A percentile compares a stretch with the other conserved stretches of the same genome.
Conservation (phyloP, 257 asterid species). For the Nicotiana obtusifolia region DNA sequence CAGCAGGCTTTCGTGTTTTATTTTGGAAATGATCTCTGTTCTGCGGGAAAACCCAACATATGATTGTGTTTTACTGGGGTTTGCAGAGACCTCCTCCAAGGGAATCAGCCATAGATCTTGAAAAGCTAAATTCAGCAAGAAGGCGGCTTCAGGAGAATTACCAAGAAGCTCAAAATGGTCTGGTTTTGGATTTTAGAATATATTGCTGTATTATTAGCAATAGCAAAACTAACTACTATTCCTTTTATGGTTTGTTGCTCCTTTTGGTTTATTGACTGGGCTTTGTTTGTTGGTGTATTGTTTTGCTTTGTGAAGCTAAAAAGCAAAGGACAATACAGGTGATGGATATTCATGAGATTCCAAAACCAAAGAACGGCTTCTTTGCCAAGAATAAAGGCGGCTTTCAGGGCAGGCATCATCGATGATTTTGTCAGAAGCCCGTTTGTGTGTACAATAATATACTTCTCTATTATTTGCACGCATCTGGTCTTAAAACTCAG, state of each 20-base stretch:
- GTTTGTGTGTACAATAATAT: conserved; percentile 17
- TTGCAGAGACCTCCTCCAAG: conserved; percentile 67
- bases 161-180: conserved; percentile 96
- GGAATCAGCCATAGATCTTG: conserved; percentile 61
- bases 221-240: neutral
- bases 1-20: neutral
- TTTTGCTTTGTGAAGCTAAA: conserved; percentile 64
- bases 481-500: neutral
- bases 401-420: conserved; percentile 81
- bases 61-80: conserved; percentile 6
- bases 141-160: conserved; percentile 96
- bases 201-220: conserved; percentile 6
- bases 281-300: conserved; percentile 21
- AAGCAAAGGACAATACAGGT: conserved; percentile 92
- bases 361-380: conserved; percentile 49
- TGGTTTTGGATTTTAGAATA: conserved; percentile 28
- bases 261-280: conserved; percentile 10
- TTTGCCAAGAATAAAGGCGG: conserved; percentile 55
- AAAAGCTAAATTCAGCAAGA: conserved; percentile 74
- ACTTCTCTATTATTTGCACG: conserved; percentile 7
- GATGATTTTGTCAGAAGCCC: conserved; percentile 35
- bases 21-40: neutral
- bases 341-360: conserved; percentile 96
- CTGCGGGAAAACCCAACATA: neutral
- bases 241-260: neutral